Percentiles rank a stretch among this genome's conserved stretches.
Conservation (phyloP, 768 basidiomycete species). For the Psilocybe azurescens region DNA sequence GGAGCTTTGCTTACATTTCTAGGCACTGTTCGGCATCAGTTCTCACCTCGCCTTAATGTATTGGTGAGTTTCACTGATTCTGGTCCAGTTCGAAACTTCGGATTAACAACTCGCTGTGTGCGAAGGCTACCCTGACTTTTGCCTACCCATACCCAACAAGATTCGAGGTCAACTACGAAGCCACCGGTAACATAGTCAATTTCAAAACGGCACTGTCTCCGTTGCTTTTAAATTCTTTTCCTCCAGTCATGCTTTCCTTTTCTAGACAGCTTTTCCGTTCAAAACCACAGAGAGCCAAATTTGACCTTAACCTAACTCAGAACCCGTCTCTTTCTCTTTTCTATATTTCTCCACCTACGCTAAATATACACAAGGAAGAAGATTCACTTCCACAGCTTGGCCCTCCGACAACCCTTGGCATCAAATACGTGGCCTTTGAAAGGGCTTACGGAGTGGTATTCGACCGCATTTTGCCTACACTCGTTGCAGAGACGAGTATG, state of each 20-base stretch:
- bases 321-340: conserved; percentile 44
- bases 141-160: conserved; percentile 45
- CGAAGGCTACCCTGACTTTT: conserved; percentile 44
- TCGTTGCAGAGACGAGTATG: conserved; percentile 57
- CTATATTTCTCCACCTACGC: conserved; percentile 47
- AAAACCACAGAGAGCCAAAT: conserved; percentile 49
- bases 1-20: conserved; percentile 46
- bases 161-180: conserved; percentile 53
- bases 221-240: conserved; percentile 30
- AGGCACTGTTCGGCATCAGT: conserved; percentile 79
- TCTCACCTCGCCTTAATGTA: conserved; percentile 65
- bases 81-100: too few relatives aligned
- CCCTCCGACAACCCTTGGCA: conserved; percentile 55
- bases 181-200: conserved; percentile 49
- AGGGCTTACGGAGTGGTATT: conserved; percentile 57
- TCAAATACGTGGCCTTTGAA: conserved; percentile 49
- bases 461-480: conserved; percentile 47
- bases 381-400: conserved; percentile 20
- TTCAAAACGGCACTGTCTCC: conserved; percentile 44
- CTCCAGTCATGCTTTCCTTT: conserved; percentile 47
- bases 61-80: conserved; percentile 37
- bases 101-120: neutral
- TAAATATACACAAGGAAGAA: conserved; percentile 30
- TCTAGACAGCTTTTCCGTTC: conserved; percentile 58
- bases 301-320: conserved; percentile 42